Base-by-base conservation (phyloP, 2,329 filamentous ascomycete genomes). In the Pseudopyrenochaeta lycopersici region DNA sequence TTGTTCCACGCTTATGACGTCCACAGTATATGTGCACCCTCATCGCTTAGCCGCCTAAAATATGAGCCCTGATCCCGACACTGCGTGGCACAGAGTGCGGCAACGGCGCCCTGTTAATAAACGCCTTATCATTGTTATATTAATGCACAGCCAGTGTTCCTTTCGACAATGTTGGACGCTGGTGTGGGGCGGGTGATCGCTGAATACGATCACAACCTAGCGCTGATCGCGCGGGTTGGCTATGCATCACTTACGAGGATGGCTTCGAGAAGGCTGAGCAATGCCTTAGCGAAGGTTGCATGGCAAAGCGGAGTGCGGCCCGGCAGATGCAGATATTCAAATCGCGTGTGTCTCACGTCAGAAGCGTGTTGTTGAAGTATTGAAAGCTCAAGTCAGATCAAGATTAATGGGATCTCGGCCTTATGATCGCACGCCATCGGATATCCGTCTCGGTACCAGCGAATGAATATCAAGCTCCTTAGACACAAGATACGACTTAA, bases 71-170 rank as follows among this genome's bases (percentile, higher is more conserved):
- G 49, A 52, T 46, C 49, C 49, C 44, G 21, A 27, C 38, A 41
- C 36, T n/a, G 44, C 49, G 38, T 35, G 35, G 38, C 40, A 32
- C 44, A 49, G 44, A 49, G 17, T 53, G 45, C 40, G 45, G 50
- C 50, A 53, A 41, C 36, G 50, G 50, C 50, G 50, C 50, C 45
- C 50, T 44, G 27, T 40, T 39, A 45, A 53, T 45, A 49, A 49
- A 42, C 39, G 35, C 32, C 50, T 35, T 38, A 49, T 36, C 12
- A 14, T 2, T 23, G 36, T 39, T 39, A 39, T 23, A 39, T 21
- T 39, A 38, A 39, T 23, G 18, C 36, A 20, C 36, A 39, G 36
- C 36, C 36, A 39, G 21, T 39, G 18, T 27, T 11, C 6, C 18
- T 23, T n/a, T 23, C 36, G 36, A 20, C 17, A 15, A 38, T 38